Percentiles rank a stretch among this genome's conserved stretches.
Evolutionary conservation across 352 stramenopile genomes (phyloP).

Genomic region (Phytopythium kandeliae): DNA sequence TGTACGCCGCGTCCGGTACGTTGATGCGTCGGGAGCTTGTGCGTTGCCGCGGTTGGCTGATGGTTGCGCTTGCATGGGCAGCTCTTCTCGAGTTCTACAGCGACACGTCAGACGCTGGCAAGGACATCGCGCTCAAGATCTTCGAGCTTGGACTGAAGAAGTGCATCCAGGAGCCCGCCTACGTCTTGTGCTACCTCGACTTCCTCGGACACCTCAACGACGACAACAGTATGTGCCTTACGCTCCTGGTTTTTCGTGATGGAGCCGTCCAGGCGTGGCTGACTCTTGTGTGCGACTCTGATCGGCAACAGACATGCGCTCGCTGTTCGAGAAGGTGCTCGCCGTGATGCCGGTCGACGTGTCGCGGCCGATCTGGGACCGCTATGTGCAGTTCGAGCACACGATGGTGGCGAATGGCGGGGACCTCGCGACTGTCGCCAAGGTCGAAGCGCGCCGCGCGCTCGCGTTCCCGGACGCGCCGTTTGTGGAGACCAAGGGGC

Average conservation of each 20-base stretch:
- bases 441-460: slow-evolving; percentile 73
- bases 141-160: slow-evolving; percentile 87
- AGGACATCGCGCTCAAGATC: slow-evolving; percentile 86
- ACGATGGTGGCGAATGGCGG: slow-evolving; percentile 82
- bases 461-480: slow-evolving; percentile 71
- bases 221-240: slow-evolving; percentile 76
- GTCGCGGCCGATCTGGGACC: slow-evolving; percentile 81
- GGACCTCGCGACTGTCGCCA: slow-evolving; percentile 76
- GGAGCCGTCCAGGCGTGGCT: no score
- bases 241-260: neutral
- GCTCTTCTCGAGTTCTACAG: slow-evolving; percentile 85
- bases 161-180: slow-evolving; percentile 82
- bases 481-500: slow-evolving; percentile 77
- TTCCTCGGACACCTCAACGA: slow-evolving; percentile 85
- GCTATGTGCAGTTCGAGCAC: slow-evolving; percentile 85
- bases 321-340: slow-evolving; percentile 85
- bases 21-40: no score
- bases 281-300: neutral
- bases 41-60: no score
- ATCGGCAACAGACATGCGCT: slow-evolving; percentile 71
- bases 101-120: slow-evolving; percentile 71
- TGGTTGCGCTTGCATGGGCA: slow-evolving; percentile 14
- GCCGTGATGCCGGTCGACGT: slow-evolving; percentile 79
- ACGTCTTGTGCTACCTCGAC: slow-evolving; percentile 81
- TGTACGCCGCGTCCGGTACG: slow-evolving; percentile 76